Conservation (phyloP, 1,284 basidiomycete genomes). For the Pseudomicrostroma phylloplanum region DNA sequence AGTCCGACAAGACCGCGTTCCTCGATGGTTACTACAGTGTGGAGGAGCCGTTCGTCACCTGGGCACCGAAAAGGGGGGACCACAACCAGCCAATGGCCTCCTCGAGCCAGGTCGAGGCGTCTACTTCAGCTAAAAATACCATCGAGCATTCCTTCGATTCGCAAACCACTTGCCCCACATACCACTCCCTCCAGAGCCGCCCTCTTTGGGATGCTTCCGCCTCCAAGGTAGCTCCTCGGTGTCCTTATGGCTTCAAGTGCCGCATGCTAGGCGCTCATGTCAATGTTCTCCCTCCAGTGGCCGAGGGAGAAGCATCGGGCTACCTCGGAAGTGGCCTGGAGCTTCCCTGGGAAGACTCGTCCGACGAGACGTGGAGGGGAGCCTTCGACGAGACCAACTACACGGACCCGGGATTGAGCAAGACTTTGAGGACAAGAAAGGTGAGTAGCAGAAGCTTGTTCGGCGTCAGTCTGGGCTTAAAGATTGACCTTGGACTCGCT, state of each 20-base stretch:
- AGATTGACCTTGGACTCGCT: neutral
- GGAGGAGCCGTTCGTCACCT: slow-evolving; percentile 12
- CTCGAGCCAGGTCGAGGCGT: slow-evolving; percentile 3
- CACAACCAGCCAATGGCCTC: no score
- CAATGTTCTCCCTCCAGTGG: no score
- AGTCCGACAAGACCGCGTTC: slow-evolving; percentile 16
- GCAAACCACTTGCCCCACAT: slow-evolving; percentile 63
- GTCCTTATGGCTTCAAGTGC: slow-evolving; percentile 76
- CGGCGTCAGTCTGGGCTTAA: neutral
- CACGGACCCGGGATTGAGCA: slow-evolving; percentile 7
- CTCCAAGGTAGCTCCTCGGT: neutral
- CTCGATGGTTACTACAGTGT: slow-evolving; percentile 26
- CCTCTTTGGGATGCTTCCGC: neutral
- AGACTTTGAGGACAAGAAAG: slow-evolving; percentile 3
- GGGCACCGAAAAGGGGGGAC: neutral
- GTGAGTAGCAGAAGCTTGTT: neutral
- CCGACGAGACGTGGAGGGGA: neutral
- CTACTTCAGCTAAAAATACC: slow-evolving; percentile 40
- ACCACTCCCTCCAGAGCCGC: slow-evolving; percentile 28
- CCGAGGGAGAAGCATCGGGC: no score
- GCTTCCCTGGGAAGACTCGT: neutral
- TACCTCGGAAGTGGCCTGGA: slow-evolving; percentile 4
- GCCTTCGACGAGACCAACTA: slow-evolving; percentile 12
- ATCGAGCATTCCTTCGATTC: slow-evolving; percentile 58
- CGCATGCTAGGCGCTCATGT: slow-evolving; percentile 76